Evolutionary conservation across 371 early-diverging fungal species (phyloP).

Genomic region (Lichtheimia ramosa): DNA sequence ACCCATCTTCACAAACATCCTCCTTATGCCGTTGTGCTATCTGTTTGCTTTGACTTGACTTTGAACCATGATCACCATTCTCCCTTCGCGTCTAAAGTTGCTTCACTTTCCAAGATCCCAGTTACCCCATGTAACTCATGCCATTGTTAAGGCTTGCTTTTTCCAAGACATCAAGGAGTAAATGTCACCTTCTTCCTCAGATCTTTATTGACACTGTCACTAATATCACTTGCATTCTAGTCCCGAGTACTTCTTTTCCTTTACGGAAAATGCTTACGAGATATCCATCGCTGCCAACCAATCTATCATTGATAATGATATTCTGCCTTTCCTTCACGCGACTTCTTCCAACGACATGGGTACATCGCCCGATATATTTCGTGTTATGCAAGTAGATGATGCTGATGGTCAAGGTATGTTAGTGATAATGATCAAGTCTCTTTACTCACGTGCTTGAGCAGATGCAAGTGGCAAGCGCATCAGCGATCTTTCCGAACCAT

Average conservation of each 20-base stretch:
- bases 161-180: constrained; percentile 46
- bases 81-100: constrained; percentile 44
- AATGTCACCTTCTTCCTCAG: not conserved
- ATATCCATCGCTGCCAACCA: constrained; percentile 69
- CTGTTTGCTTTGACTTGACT: constrained; percentile 5
- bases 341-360: constrained; percentile 40
- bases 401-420: constrained; percentile 62
- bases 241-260: constrained; percentile 65
- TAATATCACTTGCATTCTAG: constrained; percentile 23
- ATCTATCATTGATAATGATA: constrained; percentile 52
- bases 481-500: constrained; percentile 67
- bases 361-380: constrained; percentile 58
- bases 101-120: constrained; percentile 48
- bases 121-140: constrained; percentile 56
- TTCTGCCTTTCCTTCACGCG: constrained; percentile 41
- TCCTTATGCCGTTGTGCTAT: constrained; percentile 7
- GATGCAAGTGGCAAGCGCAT: constrained; percentile 73
- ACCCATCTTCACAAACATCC: not conserved
- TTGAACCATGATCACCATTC: constrained; percentile 39
- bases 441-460: constrained; percentile 12
- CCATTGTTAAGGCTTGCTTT: constrained; percentile 65
- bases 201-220: not conserved
- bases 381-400: constrained; percentile 73
- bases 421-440: too few species aligned
- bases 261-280: constrained; percentile 76